Evolutionary conservation across 495 filamentous ascomycete genomes (phyloP).

Genomic region (Podospora conica): DNA sequence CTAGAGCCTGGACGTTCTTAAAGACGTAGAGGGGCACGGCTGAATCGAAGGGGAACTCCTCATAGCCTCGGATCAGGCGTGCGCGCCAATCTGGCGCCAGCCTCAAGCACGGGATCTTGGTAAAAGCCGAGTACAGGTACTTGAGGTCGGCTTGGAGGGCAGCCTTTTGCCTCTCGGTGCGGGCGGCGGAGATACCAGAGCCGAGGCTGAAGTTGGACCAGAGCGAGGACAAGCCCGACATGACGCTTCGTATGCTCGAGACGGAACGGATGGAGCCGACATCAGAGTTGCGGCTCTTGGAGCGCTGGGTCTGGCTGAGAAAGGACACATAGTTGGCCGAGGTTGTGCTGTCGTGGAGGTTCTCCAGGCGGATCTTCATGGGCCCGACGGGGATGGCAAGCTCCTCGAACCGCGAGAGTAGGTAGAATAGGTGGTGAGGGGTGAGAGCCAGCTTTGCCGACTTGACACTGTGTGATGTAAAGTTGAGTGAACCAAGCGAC

Average conservation of each 20-base stretch:
- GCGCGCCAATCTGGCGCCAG: conserved; percentile 86
- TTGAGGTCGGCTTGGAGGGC: conserved; percentile 80
- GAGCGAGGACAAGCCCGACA: conserved; percentile 88
- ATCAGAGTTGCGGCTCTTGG: conserved; percentile 70
- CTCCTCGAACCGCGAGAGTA: conserved; percentile 91
- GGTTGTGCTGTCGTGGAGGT: conserved; percentile 78
- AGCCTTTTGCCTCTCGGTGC: conserved; percentile 79
- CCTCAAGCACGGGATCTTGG: conserved; percentile 89
- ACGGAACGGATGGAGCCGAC: conserved; percentile 89
- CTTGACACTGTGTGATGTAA: conserved; percentile 77
- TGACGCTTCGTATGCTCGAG: conserved; percentile 92
- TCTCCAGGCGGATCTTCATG: conserved; percentile 93
- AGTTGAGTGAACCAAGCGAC: conserved; percentile 75
- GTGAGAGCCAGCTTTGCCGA: conserved; percentile 88
- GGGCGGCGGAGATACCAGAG: conserved; percentile 65
- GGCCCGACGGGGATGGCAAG: conserved; percentile 82
- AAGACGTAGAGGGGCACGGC: conserved; percentile 93
- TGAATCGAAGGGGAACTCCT: conserved; percentile 97
- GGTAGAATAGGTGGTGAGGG: conserved; percentile 95
- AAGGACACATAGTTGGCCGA: conserved; percentile 96
- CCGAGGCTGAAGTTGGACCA: conserved; percentile 84
- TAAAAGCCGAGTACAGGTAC: conserved; percentile 96
- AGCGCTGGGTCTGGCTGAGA: conserved; percentile 69
- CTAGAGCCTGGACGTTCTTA: conserved; percentile 89
- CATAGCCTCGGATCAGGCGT: conserved; percentile 81